phyloP scores from a whole-genome alignment of 176 grass and related monocot species.

The Triticum urartu region DNA sequence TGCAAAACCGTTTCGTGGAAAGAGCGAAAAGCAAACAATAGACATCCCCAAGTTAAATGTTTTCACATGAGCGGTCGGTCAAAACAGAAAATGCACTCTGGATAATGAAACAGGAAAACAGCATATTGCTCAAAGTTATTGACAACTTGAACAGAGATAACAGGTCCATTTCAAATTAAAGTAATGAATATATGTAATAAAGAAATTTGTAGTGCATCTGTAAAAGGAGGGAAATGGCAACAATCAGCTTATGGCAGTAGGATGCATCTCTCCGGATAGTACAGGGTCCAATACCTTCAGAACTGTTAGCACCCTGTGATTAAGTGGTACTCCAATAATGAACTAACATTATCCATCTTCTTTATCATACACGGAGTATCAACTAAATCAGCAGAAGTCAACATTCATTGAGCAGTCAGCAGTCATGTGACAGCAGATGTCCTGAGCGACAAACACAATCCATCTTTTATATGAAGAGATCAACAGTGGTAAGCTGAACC shows the following conservation, averaged over 20 bases:
- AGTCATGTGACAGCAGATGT: not conserved
- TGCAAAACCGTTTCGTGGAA: too few relatives aligned
- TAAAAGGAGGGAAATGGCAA: not conserved
- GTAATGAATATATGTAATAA: too few relatives aligned
- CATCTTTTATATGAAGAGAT: not conserved
- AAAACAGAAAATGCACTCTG: too few relatives aligned
- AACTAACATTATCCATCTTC: not conserved
- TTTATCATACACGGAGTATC: not conserved
- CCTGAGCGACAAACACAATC: not conserved
- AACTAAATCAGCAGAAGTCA: not conserved
- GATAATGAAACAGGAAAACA: too few relatives aligned
- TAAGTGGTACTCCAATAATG: not conserved
- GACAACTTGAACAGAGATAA: too few relatives aligned
- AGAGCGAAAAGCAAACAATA: too few relatives aligned
- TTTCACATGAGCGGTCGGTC: too few relatives aligned
- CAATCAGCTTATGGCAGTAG: not conserved
- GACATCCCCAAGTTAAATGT: too few relatives aligned
- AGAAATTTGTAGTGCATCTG: too few relatives aligned
- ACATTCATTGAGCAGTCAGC: not conserved
- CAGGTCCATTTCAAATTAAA: too few relatives aligned
- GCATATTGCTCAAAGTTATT: too few relatives aligned
- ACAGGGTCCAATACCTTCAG: not conserved
- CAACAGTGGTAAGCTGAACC: not conserved
- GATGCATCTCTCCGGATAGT: too few relatives aligned
- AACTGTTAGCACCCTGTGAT: not conserved